phyloP scores from a whole-genome alignment of 805 yeast species.

The Metschnikowia proteae region DNA sequence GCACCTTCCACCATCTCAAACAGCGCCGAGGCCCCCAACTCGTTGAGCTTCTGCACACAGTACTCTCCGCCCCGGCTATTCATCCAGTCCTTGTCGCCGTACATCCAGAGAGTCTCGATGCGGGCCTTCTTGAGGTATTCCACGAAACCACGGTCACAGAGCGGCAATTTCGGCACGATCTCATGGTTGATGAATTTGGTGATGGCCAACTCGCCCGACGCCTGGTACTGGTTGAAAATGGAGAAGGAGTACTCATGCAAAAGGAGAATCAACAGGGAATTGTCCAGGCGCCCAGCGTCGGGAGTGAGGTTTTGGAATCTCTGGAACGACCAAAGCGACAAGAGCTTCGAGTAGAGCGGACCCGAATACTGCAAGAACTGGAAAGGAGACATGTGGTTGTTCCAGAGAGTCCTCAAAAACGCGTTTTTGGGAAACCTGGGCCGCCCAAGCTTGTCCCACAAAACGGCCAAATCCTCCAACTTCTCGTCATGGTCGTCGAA shows the following conservation, averaged over 20 bases:
- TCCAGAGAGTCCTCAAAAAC: slow-evolving; percentile 34
- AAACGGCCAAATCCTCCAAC: slow-evolving; percentile 14
- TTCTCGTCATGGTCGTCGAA: slow-evolving; percentile 17
- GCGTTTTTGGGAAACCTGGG: slow-evolving; percentile 36
- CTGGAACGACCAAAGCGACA: slow-evolving; percentile 41
- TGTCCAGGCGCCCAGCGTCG: slow-evolving; percentile 7
- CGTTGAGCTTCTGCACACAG: slow-evolving; percentile 25
- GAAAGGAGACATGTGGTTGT: slow-evolving; percentile 36
- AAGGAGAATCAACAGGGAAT: slow-evolving; percentile 26
- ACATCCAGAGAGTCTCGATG: slow-evolving; percentile 32
- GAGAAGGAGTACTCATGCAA: slow-evolving; percentile 40
- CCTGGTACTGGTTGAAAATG: slow-evolving; percentile 41
- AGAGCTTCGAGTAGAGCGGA: slow-evolving; percentile 37
- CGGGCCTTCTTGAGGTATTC: slow-evolving; percentile 24
- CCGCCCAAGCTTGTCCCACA: slow-evolving; percentile 35
- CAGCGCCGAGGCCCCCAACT: slow-evolving; percentile 14
- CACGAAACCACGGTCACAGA: slow-evolving; percentile 38
- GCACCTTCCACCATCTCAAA: slow-evolving; percentile 30
- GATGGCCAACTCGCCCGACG: slow-evolving; percentile 43
- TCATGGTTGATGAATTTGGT: slow-evolving; percentile 40
- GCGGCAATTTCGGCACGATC: slow-evolving; percentile 35
- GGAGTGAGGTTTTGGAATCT: slow-evolving; percentile 31
- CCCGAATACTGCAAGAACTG: slow-evolving; percentile 37
- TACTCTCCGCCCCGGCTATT: slow-evolving; percentile 35
- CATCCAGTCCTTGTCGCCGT: slow-evolving; percentile 46